phyloP scores from a whole-genome alignment of 768 basidiomycete genomes.

The Piloderma croceum region DNA sequence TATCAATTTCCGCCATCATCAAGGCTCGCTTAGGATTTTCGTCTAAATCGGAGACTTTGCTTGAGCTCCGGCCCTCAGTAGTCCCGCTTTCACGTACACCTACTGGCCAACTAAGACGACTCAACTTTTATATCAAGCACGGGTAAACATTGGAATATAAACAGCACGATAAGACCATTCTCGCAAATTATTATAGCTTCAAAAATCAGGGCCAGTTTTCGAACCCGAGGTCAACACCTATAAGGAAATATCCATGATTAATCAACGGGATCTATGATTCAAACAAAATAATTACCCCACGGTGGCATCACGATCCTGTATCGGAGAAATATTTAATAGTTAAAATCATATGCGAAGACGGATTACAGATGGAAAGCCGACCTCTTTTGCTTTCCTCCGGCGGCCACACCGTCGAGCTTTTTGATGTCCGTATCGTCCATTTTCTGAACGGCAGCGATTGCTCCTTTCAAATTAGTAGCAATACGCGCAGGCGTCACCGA shows the following conservation, averaged over 20 bases:
- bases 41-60: too few relatives aligned
- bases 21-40: too few relatives aligned
- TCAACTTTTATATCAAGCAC: too few relatives aligned
- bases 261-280: constrained; percentile 3
- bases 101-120: too few relatives aligned
- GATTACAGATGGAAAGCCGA: constrained; percentile 15
- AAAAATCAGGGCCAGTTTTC: constrained; percentile 54
- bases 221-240: constrained; percentile 64
- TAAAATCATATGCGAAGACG: constrained; percentile 5
- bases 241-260: constrained; percentile 12
- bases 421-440: constrained; percentile 49
- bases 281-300: constrained; percentile 50
- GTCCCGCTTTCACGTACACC: too few relatives aligned
- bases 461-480: constrained; percentile 49
- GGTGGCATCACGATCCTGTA: constrained; percentile 54
- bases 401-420: constrained; percentile 49
- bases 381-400: constrained; percentile 61
- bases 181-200: too few relatives aligned
- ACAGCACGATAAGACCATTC: too few relatives aligned
- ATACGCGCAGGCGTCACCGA: constrained; percentile 72
- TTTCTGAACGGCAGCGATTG: constrained; percentile 40
- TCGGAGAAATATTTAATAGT: constrained; percentile 8
- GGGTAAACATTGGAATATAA: too few relatives aligned
- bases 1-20: too few relatives aligned
- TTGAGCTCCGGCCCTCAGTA: too few relatives aligned